Evolutionary conservation across 176 grass and related monocot species (phyloP).

Genomic region (Oryza brachyantha): DNA sequence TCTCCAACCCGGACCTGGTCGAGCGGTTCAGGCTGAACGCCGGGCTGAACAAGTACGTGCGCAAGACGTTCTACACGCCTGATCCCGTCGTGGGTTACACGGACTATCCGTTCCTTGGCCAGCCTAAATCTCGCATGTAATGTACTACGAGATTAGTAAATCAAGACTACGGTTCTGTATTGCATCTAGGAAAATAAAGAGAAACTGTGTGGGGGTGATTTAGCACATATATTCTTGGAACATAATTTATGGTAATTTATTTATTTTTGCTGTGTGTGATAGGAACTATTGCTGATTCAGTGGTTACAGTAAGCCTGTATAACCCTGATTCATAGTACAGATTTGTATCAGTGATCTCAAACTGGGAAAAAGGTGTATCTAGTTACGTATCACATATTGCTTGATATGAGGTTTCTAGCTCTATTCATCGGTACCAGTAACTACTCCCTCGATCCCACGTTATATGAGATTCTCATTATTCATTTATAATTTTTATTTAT

Average conservation of each 20-base stretch:
- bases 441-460: no score
- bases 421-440: background rate
- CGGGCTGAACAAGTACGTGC: slow-evolving; percentile 54
- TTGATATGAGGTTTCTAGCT: background rate
- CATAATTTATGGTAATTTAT: background rate
- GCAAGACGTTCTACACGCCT: slow-evolving; percentile 90
- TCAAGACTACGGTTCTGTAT: background rate
- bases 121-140: slow-evolving; percentile 52
- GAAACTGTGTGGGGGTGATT: background rate
- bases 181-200: slow-evolving; percentile 22
- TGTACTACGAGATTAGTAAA: background rate
- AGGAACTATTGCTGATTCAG: background rate
- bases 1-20: slow-evolving; percentile 84
- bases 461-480: no score
- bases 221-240: background rate
- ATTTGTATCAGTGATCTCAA: background rate
- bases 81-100: slow-evolving; percentile 90
- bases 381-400: background rate
- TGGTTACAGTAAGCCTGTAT: no score
- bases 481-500: no score
- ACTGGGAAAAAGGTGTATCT: background rate
- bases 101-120: slow-evolving; percentile 71
- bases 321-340: background rate
- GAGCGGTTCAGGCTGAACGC: slow-evolving; percentile 60
- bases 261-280: background rate